Base-by-base conservation (phyloP, 108 stramenopile genomes). In the Nitzschia putrida region DNA sequence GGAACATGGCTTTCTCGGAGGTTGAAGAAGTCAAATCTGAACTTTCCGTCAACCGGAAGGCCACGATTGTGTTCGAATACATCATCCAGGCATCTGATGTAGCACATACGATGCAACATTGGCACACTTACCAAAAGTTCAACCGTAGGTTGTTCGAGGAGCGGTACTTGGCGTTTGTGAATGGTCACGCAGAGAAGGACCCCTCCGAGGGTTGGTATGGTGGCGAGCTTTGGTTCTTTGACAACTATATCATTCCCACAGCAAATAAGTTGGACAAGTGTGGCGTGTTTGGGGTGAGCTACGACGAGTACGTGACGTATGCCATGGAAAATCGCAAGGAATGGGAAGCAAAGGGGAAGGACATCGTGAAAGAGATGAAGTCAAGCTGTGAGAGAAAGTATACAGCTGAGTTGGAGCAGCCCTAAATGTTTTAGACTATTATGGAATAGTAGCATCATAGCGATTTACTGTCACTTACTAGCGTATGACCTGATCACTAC, bases 161-260 rank as follows among this genome's bases (percentile, higher is more conserved):
- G 22, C 24, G 24, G 58, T 60, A 34, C 29, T 12, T 16, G 10
- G 58, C 58, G 18, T 60, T 39, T 29, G 13, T 13, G 12, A 21
- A 60, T 9, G 58, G 58, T 12, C 12, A 29, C 13, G 8, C 29
- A 29, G 63, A 22, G 8, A 12, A 58, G 44, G 73, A 83, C 60
- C 82, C 82, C 11, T 60, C 77, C 22, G 40, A 34, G 26, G 68
- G 51, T 22, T 85, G 84, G 84, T 85, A 81, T 60, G 40, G 72
- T 29, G 77, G 73, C 56, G 76, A 83, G 66, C 47, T 83, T 23
- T 45, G 43, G 25, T 83, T 83, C 64, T 85, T 75, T 61, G 77
- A 83, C 68, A 54, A 60, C 18, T 82, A 79, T 49, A 44, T 83
- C 25, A 71, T 85, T 29, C 81, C 79, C 37, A 72, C 83, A 26